phyloP scores from a whole-genome alignment of 1,139 yeast genomes.

The Saccharomyces hybrid region DNA sequence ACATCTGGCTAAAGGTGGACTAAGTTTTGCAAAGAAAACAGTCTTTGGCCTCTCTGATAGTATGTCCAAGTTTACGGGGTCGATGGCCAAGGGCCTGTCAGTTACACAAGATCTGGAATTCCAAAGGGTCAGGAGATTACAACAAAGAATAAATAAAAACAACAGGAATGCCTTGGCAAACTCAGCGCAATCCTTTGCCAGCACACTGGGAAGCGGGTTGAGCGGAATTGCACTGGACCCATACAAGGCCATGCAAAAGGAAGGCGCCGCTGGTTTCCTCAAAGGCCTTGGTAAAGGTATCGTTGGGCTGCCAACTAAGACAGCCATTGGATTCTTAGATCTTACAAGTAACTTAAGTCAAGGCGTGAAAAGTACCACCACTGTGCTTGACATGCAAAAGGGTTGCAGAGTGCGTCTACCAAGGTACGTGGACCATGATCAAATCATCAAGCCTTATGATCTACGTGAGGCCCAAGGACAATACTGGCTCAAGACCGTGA shows the following conservation, averaged over 20 bases:
- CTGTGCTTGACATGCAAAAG: conserved; percentile 76
- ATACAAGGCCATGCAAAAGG: conserved; percentile 73
- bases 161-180: conserved; percentile 80
- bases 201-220: conserved; percentile 79
- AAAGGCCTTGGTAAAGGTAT: conserved; percentile 93
- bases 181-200: conserved; percentile 86
- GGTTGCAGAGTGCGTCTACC: conserved; percentile 79
- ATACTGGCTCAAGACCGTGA: conserved; percentile 75
- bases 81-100: conserved; percentile 87
- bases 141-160: conserved; percentile 73
- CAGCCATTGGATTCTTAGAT: conserved; percentile 92
- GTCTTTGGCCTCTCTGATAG: conserved; percentile 94
- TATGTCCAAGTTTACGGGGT: conserved; percentile 85
- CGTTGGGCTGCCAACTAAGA: conserved; percentile 90
- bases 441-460: conserved; percentile 66
- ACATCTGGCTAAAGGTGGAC: conserved; percentile 91
- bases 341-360: conserved; percentile 89
- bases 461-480: conserved; percentile 90
- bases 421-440: conserved; percentile 58
- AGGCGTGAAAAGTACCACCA: conserved; percentile 88
- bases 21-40: conserved; percentile 87
- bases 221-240: conserved; percentile 90
- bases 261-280: conserved; percentile 86
- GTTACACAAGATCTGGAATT: conserved; percentile 80
- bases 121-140: conserved; percentile 72